Percentiles rank a stretch among this genome's conserved stretches.
These are phyloP conservation scores for Botryosphaeria agaves DNA, from an alignment of 2,329 filamentous ascomycete genomes.

Conservation along the genomic window DNA sequence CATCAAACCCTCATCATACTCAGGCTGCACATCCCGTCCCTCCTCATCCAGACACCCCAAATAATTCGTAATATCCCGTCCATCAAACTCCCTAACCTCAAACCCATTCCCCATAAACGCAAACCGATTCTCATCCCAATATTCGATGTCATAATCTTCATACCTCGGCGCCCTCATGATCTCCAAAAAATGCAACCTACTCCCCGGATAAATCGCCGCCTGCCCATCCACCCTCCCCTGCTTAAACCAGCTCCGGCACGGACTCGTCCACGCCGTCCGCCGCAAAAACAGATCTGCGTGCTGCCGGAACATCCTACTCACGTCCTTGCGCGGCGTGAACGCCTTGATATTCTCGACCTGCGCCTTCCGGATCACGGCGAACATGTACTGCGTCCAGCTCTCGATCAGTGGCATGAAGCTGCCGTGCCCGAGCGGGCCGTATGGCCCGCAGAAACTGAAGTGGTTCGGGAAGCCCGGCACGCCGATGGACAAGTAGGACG, in stretches of 20 bases:
- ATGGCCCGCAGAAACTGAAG: constrained; percentile 24
- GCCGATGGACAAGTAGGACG: constrained; percentile 22
- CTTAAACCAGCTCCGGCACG: constrained; percentile 19
- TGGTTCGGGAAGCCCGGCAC: constrained; percentile 27
- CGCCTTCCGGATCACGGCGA: constrained; percentile 20
- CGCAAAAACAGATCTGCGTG: constrained; percentile 23
- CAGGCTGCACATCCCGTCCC: constrained; percentile 21
- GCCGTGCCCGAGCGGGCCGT: constrained; percentile 22
- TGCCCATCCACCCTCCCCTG: constrained; percentile 18
- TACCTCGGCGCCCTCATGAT: constrained; percentile 18
- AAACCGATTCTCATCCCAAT: constrained; percentile 21
- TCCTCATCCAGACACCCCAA: constrained; percentile 20
- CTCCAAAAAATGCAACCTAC: constrained; percentile 20
- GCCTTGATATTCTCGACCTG: constrained; percentile 25
- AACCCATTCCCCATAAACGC: constrained; percentile 27
- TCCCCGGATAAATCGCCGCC: constrained; percentile 21
- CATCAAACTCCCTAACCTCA: constrained; percentile 25
- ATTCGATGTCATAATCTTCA: constrained; percentile 25
- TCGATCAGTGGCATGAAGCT: constrained; percentile 24
- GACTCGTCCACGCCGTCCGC: constrained; percentile 18
- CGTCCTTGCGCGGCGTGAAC: constrained; percentile 16
- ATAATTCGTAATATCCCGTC: constrained; percentile 29
- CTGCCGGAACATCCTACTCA: constrained; percentile 16
- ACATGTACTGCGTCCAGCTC: constrained; percentile 21
- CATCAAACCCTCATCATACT: constrained; percentile 21